phyloP scores from a whole-genome alignment of 1,284 basidiomycete species.

The Microbotryum saponariae region DNA sequence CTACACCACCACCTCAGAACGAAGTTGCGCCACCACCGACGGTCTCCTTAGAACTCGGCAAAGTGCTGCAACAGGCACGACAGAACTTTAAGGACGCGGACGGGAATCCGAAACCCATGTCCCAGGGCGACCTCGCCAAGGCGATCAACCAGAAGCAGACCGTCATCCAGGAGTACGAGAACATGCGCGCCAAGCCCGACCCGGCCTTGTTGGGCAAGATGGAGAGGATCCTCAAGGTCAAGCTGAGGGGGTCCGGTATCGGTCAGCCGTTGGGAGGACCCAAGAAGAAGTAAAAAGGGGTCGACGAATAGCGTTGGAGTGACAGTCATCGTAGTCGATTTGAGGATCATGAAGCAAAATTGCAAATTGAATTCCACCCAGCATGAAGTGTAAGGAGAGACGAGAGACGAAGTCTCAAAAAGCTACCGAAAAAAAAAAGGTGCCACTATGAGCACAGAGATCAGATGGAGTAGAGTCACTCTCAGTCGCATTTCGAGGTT shows the following conservation, averaged over 20 bases:
- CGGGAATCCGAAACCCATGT: slow-evolving; percentile 43
- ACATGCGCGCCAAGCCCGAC: slow-evolving; percentile 78
- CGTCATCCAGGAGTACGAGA: slow-evolving; percentile 65
- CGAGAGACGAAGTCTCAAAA: no score
- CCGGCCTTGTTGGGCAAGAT: slow-evolving; percentile 84
- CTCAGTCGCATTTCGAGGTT: no score
- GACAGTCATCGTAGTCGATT: not conserved
- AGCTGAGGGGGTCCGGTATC: slow-evolving; percentile 66
- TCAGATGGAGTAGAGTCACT: no score
- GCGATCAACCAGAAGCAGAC: slow-evolving; percentile 86
- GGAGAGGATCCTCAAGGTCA: slow-evolving; percentile 81
- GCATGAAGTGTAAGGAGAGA: no score
- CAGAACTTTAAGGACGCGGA: slow-evolving; percentile 52
- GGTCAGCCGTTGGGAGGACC: slow-evolving; percentile 25
- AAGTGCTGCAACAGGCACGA: slow-evolving; percentile 76
- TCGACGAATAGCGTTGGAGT: not conserved
- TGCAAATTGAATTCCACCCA: no score
- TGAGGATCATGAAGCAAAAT: no score
- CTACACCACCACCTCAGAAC: slow-evolving; percentile 49
- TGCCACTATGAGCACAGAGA: no score
- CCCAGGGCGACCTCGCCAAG: slow-evolving; percentile 91
- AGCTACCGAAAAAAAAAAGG: no score
- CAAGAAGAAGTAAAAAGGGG: slow-evolving; percentile 31
- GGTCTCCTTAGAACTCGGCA: slow-evolving; percentile 68
- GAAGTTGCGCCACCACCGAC: slow-evolving; percentile 92